A percentile compares a stretch with the other conserved stretches of the same genome.
Evolutionary conservation across 2,329 filamentous ascomycete genomes (phyloP).

Genomic region (Fusarium guadeloupense): DNA sequence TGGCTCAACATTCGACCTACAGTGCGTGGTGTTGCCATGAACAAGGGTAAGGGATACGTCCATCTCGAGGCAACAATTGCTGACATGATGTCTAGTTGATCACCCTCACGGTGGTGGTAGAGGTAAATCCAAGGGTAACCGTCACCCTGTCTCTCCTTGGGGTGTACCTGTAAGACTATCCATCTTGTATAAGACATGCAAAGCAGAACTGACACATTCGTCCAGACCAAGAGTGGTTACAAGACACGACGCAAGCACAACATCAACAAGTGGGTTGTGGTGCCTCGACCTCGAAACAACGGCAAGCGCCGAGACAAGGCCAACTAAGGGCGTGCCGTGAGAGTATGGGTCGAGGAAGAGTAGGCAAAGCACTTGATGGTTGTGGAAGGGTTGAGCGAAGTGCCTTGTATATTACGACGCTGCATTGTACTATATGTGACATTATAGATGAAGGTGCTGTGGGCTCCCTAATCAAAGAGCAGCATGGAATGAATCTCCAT

Average conservation of each 20-base stretch:
- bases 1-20: slow-evolving; percentile 96
- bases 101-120: slow-evolving; percentile 99
- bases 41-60: slow-evolving; percentile 74
- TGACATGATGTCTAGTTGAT: slow-evolving; percentile 67
- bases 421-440: slow-evolving; percentile 49
- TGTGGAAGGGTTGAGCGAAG: slow-evolving; percentile 29
- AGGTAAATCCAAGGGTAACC: slow-evolving; percentile 99
- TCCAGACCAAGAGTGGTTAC: slow-evolving; percentile 81
- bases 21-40: slow-evolving; percentile 98
- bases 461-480: slow-evolving; percentile 29
- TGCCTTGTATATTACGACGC: slow-evolving; percentile 45
- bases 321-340: slow-evolving; percentile 43
- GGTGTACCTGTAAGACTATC: slow-evolving; percentile 81
- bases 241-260: slow-evolving; percentile 92
- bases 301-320: slow-evolving; percentile 82
- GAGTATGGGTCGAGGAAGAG: slow-evolving; percentile 25
- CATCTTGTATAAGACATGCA: neutral
- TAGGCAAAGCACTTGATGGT: slow-evolving; percentile 23
- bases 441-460: slow-evolving; percentile 41
- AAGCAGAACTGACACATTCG: slow-evolving; percentile 16
- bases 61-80: neutral
- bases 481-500: slow-evolving; percentile 8
- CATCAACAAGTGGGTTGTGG: slow-evolving; percentile 90
- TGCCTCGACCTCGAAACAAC: slow-evolving; percentile 85
- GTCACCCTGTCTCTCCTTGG: slow-evolving; percentile 95